A percentile compares a stretch with the other conserved stretches of the same genome.
Evolutionary conservation across 202 grass and related monocot genomes (phyloP).

Genomic region (Saccharum hybrid): DNA sequence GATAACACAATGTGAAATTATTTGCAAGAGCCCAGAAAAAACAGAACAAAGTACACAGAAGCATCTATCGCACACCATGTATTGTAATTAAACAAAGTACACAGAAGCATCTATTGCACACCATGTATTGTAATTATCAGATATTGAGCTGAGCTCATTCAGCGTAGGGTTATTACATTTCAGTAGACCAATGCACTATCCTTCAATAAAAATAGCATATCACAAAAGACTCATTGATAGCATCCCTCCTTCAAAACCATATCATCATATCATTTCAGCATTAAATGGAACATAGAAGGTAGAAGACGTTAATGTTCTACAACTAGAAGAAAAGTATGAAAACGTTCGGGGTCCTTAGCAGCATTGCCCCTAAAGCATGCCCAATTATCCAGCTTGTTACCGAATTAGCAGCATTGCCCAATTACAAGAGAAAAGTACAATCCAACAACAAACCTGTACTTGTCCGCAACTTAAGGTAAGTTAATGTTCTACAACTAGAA

Average conservation of each 20-base stretch:
- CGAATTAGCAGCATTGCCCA: slow-evolving; percentile 27
- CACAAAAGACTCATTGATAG: slow-evolving; percentile 7
- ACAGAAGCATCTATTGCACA: slow-evolving; percentile 8
- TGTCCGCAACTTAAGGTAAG: slow-evolving; percentile 94
- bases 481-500: slow-evolving; percentile 28
- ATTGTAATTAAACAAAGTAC: slow-evolving; percentile 5
- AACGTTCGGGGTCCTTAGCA: not conserved
- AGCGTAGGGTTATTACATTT: not conserved
- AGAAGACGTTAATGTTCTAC: slow-evolving; percentile 35
- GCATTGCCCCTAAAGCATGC: not conserved
- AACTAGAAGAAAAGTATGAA: not conserved
- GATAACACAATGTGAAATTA: slow-evolving; percentile 23
- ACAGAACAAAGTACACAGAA: slow-evolving; percentile 9
- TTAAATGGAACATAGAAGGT: slow-evolving; percentile 2
- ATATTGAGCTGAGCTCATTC: slow-evolving; percentile 2
- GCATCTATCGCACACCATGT: not conserved
- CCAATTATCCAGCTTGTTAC: slow-evolving; percentile 5
- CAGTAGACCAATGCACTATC: not conserved
- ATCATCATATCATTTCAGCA: slow-evolving; percentile 13
- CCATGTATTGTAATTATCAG: slow-evolving; percentile 6
- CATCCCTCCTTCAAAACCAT: not conserved
- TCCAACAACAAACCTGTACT: slow-evolving; percentile 75
- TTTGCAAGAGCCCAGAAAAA: slow-evolving; percentile 8
- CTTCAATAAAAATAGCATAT: slow-evolving; percentile 18
- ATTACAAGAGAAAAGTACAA: slow-evolving; percentile 13